Evolutionary conservation across 768 basidiomycete species (phyloP).

Genomic region (Rubroboletus pulcherrimus): DNA sequence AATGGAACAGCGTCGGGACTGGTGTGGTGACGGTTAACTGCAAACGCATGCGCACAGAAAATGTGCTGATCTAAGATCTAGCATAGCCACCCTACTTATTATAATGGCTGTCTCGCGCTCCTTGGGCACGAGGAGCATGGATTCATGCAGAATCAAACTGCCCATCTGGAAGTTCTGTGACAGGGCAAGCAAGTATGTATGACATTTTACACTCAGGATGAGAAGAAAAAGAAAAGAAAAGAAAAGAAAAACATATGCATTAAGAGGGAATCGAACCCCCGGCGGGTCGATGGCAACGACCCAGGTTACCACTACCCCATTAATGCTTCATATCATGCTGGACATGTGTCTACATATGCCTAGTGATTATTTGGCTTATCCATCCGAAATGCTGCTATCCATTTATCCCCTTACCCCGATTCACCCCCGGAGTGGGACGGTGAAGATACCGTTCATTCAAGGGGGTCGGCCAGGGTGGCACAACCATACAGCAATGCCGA

Average conservation of each 20-base stretch:
- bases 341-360: too few species aligned
- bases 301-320: constrained; percentile 67
- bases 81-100: background rate
- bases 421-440: background rate
- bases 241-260: constrained; percentile 7
- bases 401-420: background rate
- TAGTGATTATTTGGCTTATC: too few species aligned
- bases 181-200: too few species aligned
- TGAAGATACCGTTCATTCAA: background rate
- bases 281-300: constrained; percentile 78
- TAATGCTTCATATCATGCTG: constrained; percentile 21
- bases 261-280: constrained; percentile 73
- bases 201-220: background rate
- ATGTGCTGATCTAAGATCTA: constrained; percentile 12
- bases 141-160: background rate
- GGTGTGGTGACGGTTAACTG: constrained; percentile 1
- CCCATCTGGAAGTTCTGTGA: too few species aligned
- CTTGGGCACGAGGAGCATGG: background rate
- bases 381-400: too few species aligned
- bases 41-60: background rate
- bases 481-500: background rate
- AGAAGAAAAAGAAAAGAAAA: background rate
- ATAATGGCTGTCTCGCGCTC: background rate
- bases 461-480: background rate
- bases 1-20: background rate